Conservation (phyloP, 139 green algal genomes). For the Haematococcus lacustris region DNA sequence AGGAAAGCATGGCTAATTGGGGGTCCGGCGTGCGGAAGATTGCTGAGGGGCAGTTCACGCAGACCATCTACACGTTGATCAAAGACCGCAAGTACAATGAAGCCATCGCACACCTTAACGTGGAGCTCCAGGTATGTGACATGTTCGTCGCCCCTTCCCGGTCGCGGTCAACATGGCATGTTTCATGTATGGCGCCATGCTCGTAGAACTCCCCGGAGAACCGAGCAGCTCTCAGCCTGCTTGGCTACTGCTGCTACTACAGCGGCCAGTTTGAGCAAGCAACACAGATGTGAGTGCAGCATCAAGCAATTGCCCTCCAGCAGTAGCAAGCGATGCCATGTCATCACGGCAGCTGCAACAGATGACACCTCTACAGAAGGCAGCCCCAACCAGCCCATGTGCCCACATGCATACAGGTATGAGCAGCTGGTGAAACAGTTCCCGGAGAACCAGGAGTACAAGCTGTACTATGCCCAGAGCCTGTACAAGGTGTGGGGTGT, state of each 20-base stretch:
- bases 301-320: too few species aligned
- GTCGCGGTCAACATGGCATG: not conserved
- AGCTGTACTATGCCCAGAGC: constrained; percentile 57
- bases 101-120: constrained; percentile 34
- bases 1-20: too few species aligned
- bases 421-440: constrained; percentile 39
- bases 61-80: constrained; percentile 62
- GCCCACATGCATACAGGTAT: constrained; percentile 51
- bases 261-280: constrained; percentile 50
- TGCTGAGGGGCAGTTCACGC: constrained; percentile 55
- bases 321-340: too few species aligned
- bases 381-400: too few species aligned
- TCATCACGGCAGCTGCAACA: too few species aligned
- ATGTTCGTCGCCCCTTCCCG: not conserved
- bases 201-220: constrained; percentile 50
- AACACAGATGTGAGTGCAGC: constrained; percentile 41
- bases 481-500: constrained; percentile 66
- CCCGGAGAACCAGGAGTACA: constrained; percentile 58
- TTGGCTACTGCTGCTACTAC: constrained; percentile 72
- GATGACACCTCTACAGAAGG: too few species aligned
- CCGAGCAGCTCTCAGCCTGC: constrained; percentile 57
- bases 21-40: too few species aligned
- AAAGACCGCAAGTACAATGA: constrained; percentile 48
- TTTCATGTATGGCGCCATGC: too few species aligned
- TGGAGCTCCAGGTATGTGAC: constrained; percentile 34